Evolutionary conservation across 768 basidiomycete genomes (phyloP), one percentile per base, ranked within the genome.

Genomic region (Cystobasidiopsis lactophilus): DNA sequence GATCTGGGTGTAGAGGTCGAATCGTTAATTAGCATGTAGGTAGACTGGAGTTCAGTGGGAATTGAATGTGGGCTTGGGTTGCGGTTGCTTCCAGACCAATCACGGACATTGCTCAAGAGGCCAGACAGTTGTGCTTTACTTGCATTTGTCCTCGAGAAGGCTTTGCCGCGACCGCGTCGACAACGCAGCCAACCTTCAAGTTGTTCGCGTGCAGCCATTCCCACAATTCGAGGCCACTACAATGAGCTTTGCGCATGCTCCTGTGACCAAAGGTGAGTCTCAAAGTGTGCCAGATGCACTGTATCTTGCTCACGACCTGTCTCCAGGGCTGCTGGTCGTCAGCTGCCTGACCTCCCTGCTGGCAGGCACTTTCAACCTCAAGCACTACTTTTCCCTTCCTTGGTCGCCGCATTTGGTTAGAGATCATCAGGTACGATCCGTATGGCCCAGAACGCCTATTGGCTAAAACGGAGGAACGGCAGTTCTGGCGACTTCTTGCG

Each of bases 401-500:
- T 26, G 23, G 4, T 26, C 45, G 11, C 33, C 33, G 33, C 30
- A 47, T 29, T 23, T 47, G 24, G 29, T 26, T 27, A 4, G 45
- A 23, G 45, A 47, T 29, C 30, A 24, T 23, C 45, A 47, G 45
- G 45, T 47, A 14, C 29, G 45, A 10, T 5, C n/a, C 30, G 23
- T 30, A 10, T 26, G 23, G 4, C n/a, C 30, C 7, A 11, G 9
- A 27, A 31, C 16, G 23, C 26, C 45, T 26, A 27, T 23, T 9
- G 5, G 16, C 14, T 31, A 26, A 47, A 43, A 19, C 27, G 19
- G n/a, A 23, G 16, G 4, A 16, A 7, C 29, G 23, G 14, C 33
- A 55, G 54, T 33, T 55, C 19, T 55, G 54, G 54, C 54, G 54
- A 19, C 23, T 55, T 2, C 26, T 55, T 14, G 40, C 50, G 10